Base-by-base conservation (phyloP, 2,329 filamentous ascomycete species). In the Cladosporium austrohemisphaericum region DNA sequence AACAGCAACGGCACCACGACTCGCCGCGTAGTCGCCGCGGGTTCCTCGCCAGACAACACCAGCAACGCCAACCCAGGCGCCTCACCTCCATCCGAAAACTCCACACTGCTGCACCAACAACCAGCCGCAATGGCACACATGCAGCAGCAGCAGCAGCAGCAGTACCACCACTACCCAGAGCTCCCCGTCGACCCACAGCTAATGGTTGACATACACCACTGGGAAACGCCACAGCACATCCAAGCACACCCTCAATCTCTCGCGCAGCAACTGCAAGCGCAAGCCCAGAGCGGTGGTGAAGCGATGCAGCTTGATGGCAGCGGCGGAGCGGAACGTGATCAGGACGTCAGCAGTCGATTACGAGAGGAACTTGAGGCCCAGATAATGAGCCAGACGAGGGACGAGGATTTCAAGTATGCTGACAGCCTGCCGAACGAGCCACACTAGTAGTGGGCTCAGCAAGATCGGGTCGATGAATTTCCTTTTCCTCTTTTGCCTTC, bases 161-260 rank as follows among this genome's bases (percentile, higher is more conserved):
- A 55, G 31, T 55, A 67, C 59, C n/a, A 61, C 56, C 56, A 75
- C 38, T 76, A 72, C 52, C 70, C 76, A 33, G 70, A 77, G 43
- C 71, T 83, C 64, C 79, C 79, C 2, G 72, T 81, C 33, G 80
- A 84, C 52, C 80, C 80, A 2, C 79, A 80, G 29, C 79, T 84
- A 40, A 82, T 83, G 72, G 23, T 41, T 20, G 48, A 29, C 19
- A 25, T 50, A 2, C 31, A 44, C 18, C 71, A 75, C 25, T 52
- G 51, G 51, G 51, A 49, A 16, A 41, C 46, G 9, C 29, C 26
- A 37, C 35, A 18, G 16, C 45, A 40, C 16, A 38, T 40, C 11
- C 23, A 28, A 33, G 14, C 36, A 7, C 32, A 38, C 11, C 29
- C 41, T 23, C 33, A 29, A 19, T 32, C 41, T 18, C 35, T 41